A percentile compares a stretch with the other conserved stretches of the same genome.
These are phyloP conservation scores for Choanephora cucurbitarum DNA, from an alignment of 371 early-diverging fungal genomes.

Conservation along the genomic window DNA sequence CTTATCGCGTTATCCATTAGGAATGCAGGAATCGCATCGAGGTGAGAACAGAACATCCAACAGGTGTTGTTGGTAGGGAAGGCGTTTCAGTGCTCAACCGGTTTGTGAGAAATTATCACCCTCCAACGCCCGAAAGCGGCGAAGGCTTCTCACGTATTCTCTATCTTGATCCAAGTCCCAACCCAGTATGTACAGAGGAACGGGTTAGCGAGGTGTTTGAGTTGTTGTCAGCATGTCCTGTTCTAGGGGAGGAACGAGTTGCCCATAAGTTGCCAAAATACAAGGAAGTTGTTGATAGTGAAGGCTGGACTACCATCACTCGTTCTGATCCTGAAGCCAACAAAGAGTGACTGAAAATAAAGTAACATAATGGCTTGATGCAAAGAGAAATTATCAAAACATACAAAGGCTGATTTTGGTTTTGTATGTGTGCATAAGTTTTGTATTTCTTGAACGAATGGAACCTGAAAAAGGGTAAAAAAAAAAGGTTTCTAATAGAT, in stretches of 20 bases:
- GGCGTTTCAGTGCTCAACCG: constrained; percentile 62
- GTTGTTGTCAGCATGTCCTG: constrained; percentile 21
- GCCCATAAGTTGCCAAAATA: not conserved
- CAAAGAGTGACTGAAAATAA: too few species aligned
- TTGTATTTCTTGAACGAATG: not conserved
- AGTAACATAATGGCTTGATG: too few species aligned
- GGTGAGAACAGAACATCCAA: constrained; percentile 67
- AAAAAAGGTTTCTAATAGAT: too few species aligned
- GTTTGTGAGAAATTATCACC: constrained; percentile 61
- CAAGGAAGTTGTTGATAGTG: constrained; percentile 3
- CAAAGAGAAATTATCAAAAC: too few species aligned
- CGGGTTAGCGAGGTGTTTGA: constrained; percentile 51
- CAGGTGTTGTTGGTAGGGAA: constrained; percentile 66
- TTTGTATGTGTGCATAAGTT: too few species aligned
- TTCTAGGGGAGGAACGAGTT: not conserved
- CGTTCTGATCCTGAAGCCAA: not conserved
- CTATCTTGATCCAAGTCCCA: constrained; percentile 52
- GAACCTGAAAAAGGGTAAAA: too few species aligned
- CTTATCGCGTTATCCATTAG: constrained; percentile 14
- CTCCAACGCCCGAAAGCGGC: constrained; percentile 47
- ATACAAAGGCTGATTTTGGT: too few species aligned
- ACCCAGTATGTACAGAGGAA: constrained; percentile 45
- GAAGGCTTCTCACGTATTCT: constrained; percentile 68
- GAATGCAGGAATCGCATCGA: constrained; percentile 64
- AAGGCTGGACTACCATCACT: constrained; percentile 17